A percentile compares a stretch with the other conserved stretches of the same genome.
phyloP scores from a whole-genome alignment of 192 early-diverging fungal species.

The Podila epicladia region DNA sequence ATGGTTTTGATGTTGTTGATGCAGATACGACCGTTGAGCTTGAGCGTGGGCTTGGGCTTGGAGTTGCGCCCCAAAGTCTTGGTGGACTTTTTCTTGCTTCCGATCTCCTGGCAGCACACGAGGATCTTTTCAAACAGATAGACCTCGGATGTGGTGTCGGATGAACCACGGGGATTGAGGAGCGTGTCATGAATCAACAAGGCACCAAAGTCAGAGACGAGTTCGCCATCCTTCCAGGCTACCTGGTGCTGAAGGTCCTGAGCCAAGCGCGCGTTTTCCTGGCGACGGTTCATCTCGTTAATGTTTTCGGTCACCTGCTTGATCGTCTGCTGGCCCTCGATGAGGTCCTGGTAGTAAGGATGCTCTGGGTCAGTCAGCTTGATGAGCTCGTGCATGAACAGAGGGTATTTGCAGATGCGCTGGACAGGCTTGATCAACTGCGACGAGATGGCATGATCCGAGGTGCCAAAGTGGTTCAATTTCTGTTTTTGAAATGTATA shows the following conservation, averaged over 20 bases:
- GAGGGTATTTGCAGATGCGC: slow-evolving; percentile 97
- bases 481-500: slow-evolving; percentile 29
- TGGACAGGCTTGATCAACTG: slow-evolving; percentile 98
- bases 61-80: slow-evolving; percentile 52
- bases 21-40: slow-evolving; percentile 90
- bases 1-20: slow-evolving; percentile 76
- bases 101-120: slow-evolving; percentile 91
- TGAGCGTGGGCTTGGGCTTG: slow-evolving; percentile 71
- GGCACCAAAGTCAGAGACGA: slow-evolving; percentile 80
- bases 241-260: slow-evolving; percentile 83
- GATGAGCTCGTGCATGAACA: slow-evolving; percentile 80
- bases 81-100: slow-evolving; percentile 53
- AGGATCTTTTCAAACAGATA: slow-evolving; percentile 95
- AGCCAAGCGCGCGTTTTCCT: slow-evolving; percentile 86
- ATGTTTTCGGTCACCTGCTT: slow-evolving; percentile 88
- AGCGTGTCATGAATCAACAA: slow-evolving; percentile 90
- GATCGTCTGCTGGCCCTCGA: slow-evolving; percentile 77
- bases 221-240: slow-evolving; percentile 93
- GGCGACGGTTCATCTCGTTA: slow-evolving; percentile 90
- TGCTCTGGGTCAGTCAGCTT: slow-evolving; percentile 65
- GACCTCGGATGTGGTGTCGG: slow-evolving; percentile 77
- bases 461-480: slow-evolving; percentile 77
- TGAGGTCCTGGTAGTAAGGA: slow-evolving; percentile 68
- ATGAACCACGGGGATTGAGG: slow-evolving; percentile 73
- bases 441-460: slow-evolving; percentile 86